Evolutionary conservation across 257 asterid genomes (phyloP).

Genomic region (Capsicum baccatum): DNA sequence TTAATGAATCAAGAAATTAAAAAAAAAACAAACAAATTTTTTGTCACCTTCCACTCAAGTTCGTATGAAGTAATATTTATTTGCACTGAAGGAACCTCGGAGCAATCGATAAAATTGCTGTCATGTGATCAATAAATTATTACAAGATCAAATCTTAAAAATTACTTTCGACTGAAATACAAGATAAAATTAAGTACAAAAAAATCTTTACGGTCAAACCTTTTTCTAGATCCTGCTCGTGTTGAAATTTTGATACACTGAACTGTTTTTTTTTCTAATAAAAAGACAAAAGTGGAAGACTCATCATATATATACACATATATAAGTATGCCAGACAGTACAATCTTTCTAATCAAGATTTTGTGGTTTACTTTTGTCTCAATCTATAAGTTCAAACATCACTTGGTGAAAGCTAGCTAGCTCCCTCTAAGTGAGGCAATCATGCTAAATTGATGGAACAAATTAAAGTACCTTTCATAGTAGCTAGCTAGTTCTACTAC

Average conservation of each 20-base stretch:
- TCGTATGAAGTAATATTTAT: conserved; percentile 30
- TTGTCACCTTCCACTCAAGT: conserved; percentile 41
- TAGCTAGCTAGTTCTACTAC: background rate
- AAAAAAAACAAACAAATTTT: background rate
- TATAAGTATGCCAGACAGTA: conserved; percentile 39
- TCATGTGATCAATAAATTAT: too few species aligned
- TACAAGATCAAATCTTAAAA: too few species aligned
- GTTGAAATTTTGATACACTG: too few species aligned
- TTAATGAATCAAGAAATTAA: conserved; percentile 14
- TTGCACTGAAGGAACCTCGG: background rate
- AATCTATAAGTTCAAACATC: conserved; percentile 21
- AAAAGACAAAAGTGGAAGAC: conserved; percentile 30
- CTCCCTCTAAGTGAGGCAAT: conserved; percentile 42
- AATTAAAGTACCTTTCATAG: conserved; percentile 28
- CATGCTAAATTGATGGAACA: conserved; percentile 33
- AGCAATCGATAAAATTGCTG: too few species aligned
- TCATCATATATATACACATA: background rate
- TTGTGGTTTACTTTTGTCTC: conserved; percentile 34
- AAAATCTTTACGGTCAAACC: too few species aligned
- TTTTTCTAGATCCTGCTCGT: too few species aligned
- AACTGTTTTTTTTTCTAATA: background rate
- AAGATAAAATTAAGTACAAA: too few species aligned
- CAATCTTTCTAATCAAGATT: conserved; percentile 19
- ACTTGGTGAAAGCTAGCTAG: conserved; percentile 42
- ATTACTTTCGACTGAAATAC: too few species aligned